phyloP scores from a whole-genome alignment of 2,329 filamentous ascomycete genomes.

The Monascus ruber region DNA sequence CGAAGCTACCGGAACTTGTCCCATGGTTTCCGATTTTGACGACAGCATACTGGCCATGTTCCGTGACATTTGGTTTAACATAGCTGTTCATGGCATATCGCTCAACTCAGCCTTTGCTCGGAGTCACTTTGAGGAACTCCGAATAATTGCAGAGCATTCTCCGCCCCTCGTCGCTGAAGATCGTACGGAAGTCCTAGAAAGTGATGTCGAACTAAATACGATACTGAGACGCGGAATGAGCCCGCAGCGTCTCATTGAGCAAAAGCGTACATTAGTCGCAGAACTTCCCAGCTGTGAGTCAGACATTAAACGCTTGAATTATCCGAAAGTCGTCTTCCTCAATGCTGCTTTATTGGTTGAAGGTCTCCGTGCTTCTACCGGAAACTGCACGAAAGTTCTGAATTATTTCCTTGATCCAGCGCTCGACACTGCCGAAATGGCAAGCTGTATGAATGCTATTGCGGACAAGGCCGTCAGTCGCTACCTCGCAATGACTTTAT shows the following conservation, averaged over 20 bases:
- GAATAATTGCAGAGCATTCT: slow-evolving; percentile 75
- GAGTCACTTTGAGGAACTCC: slow-evolving; percentile 63
- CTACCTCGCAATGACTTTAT: slow-evolving; percentile 66
- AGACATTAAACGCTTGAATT: slow-evolving; percentile 72
- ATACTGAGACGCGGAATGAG: slow-evolving; percentile 79
- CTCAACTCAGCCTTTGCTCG: slow-evolving; percentile 61
- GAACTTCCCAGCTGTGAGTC: slow-evolving; percentile 65
- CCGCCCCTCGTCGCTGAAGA: slow-evolving; percentile 80
- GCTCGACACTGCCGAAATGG: slow-evolving; percentile 50
- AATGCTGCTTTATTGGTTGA: slow-evolving; percentile 86
- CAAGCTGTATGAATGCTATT: slow-evolving; percentile 52
- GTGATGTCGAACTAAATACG: slow-evolving; percentile 92
- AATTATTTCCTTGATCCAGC: slow-evolving; percentile 93
- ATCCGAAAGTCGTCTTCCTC: slow-evolving; percentile 83
- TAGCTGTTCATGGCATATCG: slow-evolving; percentile 84
- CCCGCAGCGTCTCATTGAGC: slow-evolving; percentile 56
- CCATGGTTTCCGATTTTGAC: slow-evolving; percentile 34
- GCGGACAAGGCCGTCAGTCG: slow-evolving; percentile 61
- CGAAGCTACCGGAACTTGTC: slow-evolving; percentile 11
- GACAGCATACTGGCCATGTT: slow-evolving; percentile 63
- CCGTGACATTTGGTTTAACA: slow-evolving; percentile 96
- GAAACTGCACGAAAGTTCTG: slow-evolving; percentile 80
- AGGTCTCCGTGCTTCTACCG: slow-evolving; percentile 70
- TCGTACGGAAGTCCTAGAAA: slow-evolving; percentile 80
- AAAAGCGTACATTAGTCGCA: slow-evolving; percentile 65